Evolutionary conservation across 768 basidiomycete species (phyloP).

Genomic region (Auriculariales sp.): DNA sequence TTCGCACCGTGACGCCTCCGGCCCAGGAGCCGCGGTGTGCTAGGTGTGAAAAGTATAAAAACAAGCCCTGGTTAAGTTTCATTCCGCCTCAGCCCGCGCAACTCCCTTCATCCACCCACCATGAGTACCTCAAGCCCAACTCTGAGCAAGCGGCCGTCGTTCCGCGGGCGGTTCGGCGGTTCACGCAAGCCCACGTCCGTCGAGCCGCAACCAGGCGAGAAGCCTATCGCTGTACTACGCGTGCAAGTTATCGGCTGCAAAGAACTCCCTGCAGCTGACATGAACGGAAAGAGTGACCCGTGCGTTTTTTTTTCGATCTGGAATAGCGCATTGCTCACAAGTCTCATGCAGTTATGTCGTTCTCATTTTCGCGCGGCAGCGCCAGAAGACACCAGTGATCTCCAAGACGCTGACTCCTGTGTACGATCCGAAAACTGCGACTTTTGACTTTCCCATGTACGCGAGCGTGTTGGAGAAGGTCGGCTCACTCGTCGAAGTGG

Average conservation of each 20-base stretch:
- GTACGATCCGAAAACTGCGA: slow-evolving; percentile 18
- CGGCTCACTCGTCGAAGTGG: slow-evolving; percentile 17
- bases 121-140: too few relatives aligned
- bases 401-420: slow-evolving; percentile 20
- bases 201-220: slow-evolving; percentile 6
- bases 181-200: too few relatives aligned
- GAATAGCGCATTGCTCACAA: too few relatives aligned
- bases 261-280: slow-evolving; percentile 10
- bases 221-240: slow-evolving; percentile 10
- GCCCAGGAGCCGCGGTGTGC: too few relatives aligned
- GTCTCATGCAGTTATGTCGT: slow-evolving; percentile 20
- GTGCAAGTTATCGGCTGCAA: slow-evolving; percentile 10
- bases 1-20: too few relatives aligned
- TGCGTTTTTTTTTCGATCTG: slow-evolving; percentile 5
- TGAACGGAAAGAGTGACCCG: slow-evolving; percentile 11
- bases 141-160: too few relatives aligned
- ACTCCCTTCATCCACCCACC: too few relatives aligned
- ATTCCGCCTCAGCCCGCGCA: too few relatives aligned
- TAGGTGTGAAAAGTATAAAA: too few relatives aligned
- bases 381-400: slow-evolving; percentile 18
- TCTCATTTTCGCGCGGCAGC: slow-evolving; percentile 11
- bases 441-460: slow-evolving; percentile 25
- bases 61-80: too few relatives aligned
- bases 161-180: too few relatives aligned
- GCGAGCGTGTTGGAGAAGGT: slow-evolving; percentile 13